These are phyloP conservation scores for Mycena latifolia DNA, from an alignment of 768 basidiomycete genomes.

Conservation along the genomic window DNA sequence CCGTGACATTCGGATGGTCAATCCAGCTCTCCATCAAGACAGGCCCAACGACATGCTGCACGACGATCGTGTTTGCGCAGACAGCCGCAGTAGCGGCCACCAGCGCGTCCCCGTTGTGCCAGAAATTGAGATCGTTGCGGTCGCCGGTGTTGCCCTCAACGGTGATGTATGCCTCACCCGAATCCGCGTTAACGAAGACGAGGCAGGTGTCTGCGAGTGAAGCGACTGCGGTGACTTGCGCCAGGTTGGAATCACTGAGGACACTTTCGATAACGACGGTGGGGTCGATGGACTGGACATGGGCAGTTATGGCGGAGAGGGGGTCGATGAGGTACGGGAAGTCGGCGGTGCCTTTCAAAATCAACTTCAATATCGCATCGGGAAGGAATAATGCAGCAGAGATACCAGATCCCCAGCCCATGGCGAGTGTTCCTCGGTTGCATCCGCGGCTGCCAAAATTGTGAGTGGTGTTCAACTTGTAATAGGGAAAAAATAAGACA, in stretches of 20 bases:
- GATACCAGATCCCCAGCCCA: slow-evolving; percentile 35
- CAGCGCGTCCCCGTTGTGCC: slow-evolving; percentile 55
- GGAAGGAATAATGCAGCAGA: no score
- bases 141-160: slow-evolving; percentile 47
- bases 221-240: slow-evolving; percentile 39
- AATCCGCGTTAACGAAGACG: slow-evolving; percentile 49
- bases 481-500: slow-evolving; percentile 35
- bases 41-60: slow-evolving; percentile 70
- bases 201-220: slow-evolving; percentile 44
- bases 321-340: slow-evolving; percentile 45
- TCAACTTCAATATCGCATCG: no score
- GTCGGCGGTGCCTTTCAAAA: slow-evolving; percentile 32
- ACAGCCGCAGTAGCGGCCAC: slow-evolving; percentile 58
- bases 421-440: slow-evolving; percentile 53
- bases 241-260: slow-evolving; percentile 46
- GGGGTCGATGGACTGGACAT: slow-evolving; percentile 44
- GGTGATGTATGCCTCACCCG: slow-evolving; percentile 58
- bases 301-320: slow-evolving; percentile 35
- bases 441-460: slow-evolving; percentile 44
- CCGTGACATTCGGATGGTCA: slow-evolving; percentile 68
- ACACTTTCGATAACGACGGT: slow-evolving; percentile 36
- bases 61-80: slow-evolving; percentile 73
- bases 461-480: slow-evolving; percentile 27
- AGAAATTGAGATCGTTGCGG: slow-evolving; percentile 55
- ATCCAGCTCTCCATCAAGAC: slow-evolving; percentile 72